Evolutionary conservation across 441 rosid genomes (phyloP).

Genomic region (Gossypium gossypioides): DNA sequence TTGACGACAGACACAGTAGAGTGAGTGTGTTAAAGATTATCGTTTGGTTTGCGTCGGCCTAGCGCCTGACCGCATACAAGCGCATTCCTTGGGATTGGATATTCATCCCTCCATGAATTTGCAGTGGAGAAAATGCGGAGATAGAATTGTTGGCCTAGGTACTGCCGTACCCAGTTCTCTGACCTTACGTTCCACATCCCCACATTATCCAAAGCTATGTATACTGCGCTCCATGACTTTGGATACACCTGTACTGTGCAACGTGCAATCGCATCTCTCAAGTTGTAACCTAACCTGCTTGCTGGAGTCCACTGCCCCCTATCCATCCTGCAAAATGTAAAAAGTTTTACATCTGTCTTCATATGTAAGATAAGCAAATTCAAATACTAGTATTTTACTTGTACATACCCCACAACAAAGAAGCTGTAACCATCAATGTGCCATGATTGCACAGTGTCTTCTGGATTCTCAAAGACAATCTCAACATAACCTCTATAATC

Average conservation of each 20-base stretch:
- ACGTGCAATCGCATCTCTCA: conserved; percentile 57
- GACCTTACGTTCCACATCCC: conserved; percentile 88
- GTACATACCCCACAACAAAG: conserved; percentile 57
- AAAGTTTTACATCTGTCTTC: not conserved
- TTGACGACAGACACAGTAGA: not conserved
- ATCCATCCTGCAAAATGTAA: conserved; percentile 46
- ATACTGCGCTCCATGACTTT: conserved; percentile 59
- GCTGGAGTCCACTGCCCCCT: conserved; percentile 62
- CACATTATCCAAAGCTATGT: conserved; percentile 64
- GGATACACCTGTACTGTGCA: conserved; percentile 58
- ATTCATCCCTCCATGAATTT: conserved; percentile 52
- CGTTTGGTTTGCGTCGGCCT: conserved; percentile 24
- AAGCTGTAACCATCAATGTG: conserved; percentile 62
- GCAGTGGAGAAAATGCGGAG: conserved; percentile 52
- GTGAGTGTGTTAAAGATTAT: not conserved
- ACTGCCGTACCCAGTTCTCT: conserved; percentile 62
- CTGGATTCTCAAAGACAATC: conserved; percentile 54
- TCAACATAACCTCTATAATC: conserved; percentile 51
- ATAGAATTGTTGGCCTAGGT: conserved; percentile 73
- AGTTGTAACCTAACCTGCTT: conserved; percentile 46
- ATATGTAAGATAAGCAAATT: not conserved
- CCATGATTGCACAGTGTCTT: conserved; percentile 54
- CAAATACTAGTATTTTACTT: not conserved
- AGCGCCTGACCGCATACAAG: conserved; percentile 38
- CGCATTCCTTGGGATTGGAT: conserved; percentile 50